phyloP scores from a whole-genome alignment of 768 basidiomycete species.

The Boletellus sp. region DNA sequence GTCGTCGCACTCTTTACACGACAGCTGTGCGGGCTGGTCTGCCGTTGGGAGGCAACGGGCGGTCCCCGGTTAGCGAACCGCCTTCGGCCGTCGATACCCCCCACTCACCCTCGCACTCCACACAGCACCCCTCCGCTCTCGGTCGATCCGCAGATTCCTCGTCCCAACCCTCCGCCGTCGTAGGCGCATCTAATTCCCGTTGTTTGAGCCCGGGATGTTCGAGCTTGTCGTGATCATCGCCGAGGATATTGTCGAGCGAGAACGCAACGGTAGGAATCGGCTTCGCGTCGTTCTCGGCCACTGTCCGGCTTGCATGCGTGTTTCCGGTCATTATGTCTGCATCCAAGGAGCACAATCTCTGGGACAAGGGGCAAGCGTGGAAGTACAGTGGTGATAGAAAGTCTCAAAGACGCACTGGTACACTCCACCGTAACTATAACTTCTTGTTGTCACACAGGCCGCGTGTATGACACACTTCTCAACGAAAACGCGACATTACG shows the following conservation, averaged over 20 bases:
- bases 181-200: conserved; percentile 31
- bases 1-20: conserved; percentile 70
- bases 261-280: conserved; percentile 32
- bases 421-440: neutral
- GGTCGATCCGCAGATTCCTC: conserved; percentile 51
- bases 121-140: conserved; percentile 62
- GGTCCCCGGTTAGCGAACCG: neutral
- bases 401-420: conserved; percentile 1
- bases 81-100: neutral
- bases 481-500: too few relatives aligned
- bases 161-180: conserved; percentile 57
- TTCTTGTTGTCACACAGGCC: conserved; percentile 26
- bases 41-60: neutral
- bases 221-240: conserved; percentile 57
- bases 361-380: conserved; percentile 1
- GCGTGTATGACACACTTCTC: conserved; percentile 18
- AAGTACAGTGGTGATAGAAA: conserved; percentile 11
- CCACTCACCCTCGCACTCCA: conserved; percentile 80
- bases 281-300: conserved; percentile 8
- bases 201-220: conserved; percentile 46
- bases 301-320: conserved; percentile 13
- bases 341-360: conserved; percentile 6
- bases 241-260: conserved; percentile 68
- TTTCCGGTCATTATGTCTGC: conserved; percentile 21
- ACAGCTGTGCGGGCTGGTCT: conserved; percentile 82